Evolutionary conservation across 116 monocot genomes (phyloP), one percentile per base, ranked within the genome.

Genomic region (Iris pallida): DNA sequence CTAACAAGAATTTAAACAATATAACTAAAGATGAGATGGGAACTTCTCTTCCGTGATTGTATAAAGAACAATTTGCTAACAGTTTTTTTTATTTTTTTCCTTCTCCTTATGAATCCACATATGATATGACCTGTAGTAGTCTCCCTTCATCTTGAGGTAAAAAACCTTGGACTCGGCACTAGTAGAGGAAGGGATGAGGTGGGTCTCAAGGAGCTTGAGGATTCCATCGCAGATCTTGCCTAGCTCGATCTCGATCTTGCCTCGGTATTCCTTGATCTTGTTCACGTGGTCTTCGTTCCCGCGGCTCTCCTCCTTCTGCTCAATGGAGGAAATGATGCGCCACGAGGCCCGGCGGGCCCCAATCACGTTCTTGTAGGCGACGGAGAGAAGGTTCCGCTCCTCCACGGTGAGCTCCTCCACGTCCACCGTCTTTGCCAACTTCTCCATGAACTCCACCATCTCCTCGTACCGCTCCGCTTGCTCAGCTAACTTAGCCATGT

Each of bases 61-160:
- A 30, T n/a, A n/a, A n/a, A n/a, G n/a, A n/a, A n/a, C n/a, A n/a
- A n/a, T n/a, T n/a, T n/a, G n/a, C n/a, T n/a, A n/a, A n/a, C n/a
- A n/a, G n/a, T n/a, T n/a, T n/a, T n/a, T n/a, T n/a, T n/a, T n/a
- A n/a, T n/a, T n/a, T n/a, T n/a, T n/a, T n/a, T n/a, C n/a, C 61
- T 15, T 45, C 16, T 62, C 49, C 53, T 8, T 2, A 10, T 18
- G 10, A 19, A 9, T 13, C 20, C n/a, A 16, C 57, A 46, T n/a
- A n/a, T n/a, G n/a, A n/a, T n/a, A n/a, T n/a, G 55, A 83, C 83
- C 83, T 83, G 79, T 79, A 68, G 60, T 83, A 83, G 68, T 83
- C 83, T 4, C 84, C 84, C 73, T 84, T 84, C 84, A 84, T 84
- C 73, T 84, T 84, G 53, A 80, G 77, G 65, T 84, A 80, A 55